Conservation (phyloP, 352 stramenopile genomes). For the Phytopythium delawarense region DNA sequence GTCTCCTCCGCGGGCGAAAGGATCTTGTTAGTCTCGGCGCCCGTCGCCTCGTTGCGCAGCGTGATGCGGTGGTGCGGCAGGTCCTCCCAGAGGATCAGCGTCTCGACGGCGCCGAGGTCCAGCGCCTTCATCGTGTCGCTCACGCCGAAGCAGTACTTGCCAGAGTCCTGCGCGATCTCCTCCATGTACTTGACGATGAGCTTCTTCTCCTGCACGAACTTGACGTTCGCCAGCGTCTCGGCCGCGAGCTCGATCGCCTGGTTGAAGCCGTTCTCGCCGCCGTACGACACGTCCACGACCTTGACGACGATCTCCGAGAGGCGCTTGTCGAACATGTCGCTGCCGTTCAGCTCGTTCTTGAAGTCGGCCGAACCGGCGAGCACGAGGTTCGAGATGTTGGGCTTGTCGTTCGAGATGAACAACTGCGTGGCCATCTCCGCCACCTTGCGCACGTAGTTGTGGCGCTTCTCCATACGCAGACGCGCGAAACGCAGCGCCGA, state of each 20-base stretch:
- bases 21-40: conserved; percentile 80
- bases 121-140: conserved; percentile 98
- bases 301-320: conserved; percentile 97
- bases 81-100: conserved; percentile 99
- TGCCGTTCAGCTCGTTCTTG: conserved; percentile 96
- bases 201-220: conserved; percentile 99
- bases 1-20: conserved; percentile 86
- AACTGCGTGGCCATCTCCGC: conserved; percentile 97
- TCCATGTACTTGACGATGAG: conserved; percentile 99
- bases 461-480: conserved; percentile 98
- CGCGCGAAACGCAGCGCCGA: conserved; percentile 99
- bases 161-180: conserved; percentile 98
- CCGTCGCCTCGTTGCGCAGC: conserved; percentile 93
- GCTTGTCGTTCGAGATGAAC: conserved; percentile 98
- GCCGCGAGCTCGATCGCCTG: conserved; percentile 98
- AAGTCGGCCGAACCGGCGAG: conserved; percentile 99
- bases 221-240: conserved; percentile 98
- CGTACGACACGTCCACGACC: conserved; percentile 99
- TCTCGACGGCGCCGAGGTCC: conserved; percentile 98
- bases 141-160: conserved; percentile 99
- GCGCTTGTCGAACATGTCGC: conserved; percentile 97
- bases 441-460: conserved; percentile 99
- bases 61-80: conserved; percentile 94
- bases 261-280: conserved; percentile 99
- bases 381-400: conserved; percentile 97